Base-by-base conservation (phyloP, 371 early-diverging fungal species). In the Phascolomyces articulosus region DNA sequence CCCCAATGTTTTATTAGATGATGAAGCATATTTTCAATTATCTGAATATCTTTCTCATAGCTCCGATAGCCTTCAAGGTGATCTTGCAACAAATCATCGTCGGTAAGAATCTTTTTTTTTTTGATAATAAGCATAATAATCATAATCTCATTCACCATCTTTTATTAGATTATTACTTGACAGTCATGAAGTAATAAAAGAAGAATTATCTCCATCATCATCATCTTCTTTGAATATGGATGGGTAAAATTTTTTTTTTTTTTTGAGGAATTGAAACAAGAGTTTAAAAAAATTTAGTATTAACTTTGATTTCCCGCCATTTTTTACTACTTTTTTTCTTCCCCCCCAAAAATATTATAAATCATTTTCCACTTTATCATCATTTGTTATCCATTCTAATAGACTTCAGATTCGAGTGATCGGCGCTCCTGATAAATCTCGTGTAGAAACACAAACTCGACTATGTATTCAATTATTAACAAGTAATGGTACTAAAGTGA, bases 401-500 rank as follows among this genome's bases (percentile, higher is more conserved):
- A 73, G 80, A 7, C 60, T 55, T 77, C 85, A 84, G 69, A 80
- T 90, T 51, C 68, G 82, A 49, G 82, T 90, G 48, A 72, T 88
- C 20, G 93, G 93, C n/a, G 86, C 91, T 10, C 90, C 94, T n/a
- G 93, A 91, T 41, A 90, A 91, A 67, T 91, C 91, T 24, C 80
- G 93, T n/a, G 94, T 94, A 26, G 93, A 94, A 70, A 94, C 94
- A 47, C 94, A 93, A 74, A 91, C 90, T 64, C 91, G 91, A 63
- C 75, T 93, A n/a, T 90, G 92, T 40, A 73, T 94, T 59, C 90
- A 91, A 63, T 71, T 94, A 44, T 77, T 87, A 0, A 84, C 87
- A 15, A 74, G 74, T 31, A 72, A 72, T 56, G 91, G 91, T 28
- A 87, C 86, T 54, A 87, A 87, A 55, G 90, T 87, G 10, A 67